Conservation (phyloP, 192 early-diverging fungal genomes). For the Lobosporangium transversale region DNA sequence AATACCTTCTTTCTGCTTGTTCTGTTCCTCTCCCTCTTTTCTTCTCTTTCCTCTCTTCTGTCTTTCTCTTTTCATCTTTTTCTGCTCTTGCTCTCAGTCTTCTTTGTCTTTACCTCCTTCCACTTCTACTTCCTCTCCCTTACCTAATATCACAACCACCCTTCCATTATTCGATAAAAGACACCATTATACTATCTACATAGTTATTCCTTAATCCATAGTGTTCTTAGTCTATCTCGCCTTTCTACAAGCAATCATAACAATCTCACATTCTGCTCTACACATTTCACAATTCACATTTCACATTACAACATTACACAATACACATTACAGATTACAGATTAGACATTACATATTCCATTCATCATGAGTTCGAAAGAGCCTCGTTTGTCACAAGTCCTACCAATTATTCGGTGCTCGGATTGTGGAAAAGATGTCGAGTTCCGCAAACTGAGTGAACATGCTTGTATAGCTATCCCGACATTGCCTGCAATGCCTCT, state of each 20-base stretch:
- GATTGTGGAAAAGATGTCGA: conserved; percentile 68
- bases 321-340: neutral
- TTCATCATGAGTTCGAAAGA: conserved; percentile 30
- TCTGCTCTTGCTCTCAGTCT: neutral
- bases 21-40: neutral
- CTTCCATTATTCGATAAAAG: neutral
- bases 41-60: conserved; percentile 7
- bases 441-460: conserved; percentile 59
- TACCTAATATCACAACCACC: neutral
- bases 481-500: neutral
- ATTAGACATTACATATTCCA: neutral
- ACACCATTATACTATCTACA: no score
- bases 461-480: conserved; percentile 56
- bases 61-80: neutral
- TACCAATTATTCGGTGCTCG: conserved; percentile 65
- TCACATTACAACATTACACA: neutral
- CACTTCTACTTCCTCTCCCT: neutral
- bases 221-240: no score
- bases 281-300: neutral
- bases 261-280: neutral
- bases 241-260: neutral
- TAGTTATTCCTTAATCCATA: neutral
- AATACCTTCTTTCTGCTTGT: neutral
- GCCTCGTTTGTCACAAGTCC: conserved; percentile 64
- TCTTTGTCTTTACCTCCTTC: neutral